phyloP scores from a whole-genome alignment of 2,329 filamentous ascomycete species.

The Rosellinia necatrix region DNA sequence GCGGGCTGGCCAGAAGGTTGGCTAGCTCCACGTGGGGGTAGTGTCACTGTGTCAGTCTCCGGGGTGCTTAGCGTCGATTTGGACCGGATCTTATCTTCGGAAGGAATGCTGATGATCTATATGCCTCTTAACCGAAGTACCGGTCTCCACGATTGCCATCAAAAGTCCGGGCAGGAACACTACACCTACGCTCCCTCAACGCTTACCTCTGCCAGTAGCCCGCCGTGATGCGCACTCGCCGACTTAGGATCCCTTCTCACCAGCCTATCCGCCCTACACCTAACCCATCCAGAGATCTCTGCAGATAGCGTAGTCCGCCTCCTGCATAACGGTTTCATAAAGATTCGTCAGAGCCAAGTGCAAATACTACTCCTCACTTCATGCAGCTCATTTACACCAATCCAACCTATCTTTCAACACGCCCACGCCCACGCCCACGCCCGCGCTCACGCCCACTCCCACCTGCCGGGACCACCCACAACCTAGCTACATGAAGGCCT shows the following conservation, averaged over 20 bases:
- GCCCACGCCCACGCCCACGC: constrained; percentile 6
- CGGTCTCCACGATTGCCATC: neutral
- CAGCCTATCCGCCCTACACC: constrained; percentile 3
- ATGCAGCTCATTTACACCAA: constrained; percentile 27
- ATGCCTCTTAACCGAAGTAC: constrained; percentile 11
- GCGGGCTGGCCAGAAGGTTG: no score
- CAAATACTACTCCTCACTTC: constrained; percentile 24
- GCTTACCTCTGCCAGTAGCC: no score
- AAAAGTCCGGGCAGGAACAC: constrained; percentile 5
- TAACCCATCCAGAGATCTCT: constrained; percentile 10
- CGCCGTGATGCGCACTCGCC: constrained; percentile 14
- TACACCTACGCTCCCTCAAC: no score
- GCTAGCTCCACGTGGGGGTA: constrained; percentile 24
- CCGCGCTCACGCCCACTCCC: constrained; percentile 15
- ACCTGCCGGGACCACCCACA: constrained; percentile 24
- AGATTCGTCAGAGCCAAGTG: constrained; percentile 8
- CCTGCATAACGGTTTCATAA: constrained; percentile 12
- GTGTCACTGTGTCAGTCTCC: constrained; percentile 5
- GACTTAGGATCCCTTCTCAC: constrained; percentile 10
- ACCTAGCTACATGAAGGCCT: constrained; percentile 13
- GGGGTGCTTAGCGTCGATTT: constrained; percentile 24
- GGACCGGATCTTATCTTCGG: constrained; percentile 22
- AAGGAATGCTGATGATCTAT: neutral
- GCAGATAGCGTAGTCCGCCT: constrained; percentile 2
- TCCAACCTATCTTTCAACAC: constrained; percentile 17